phyloP scores from a whole-genome alignment of 177 flowering plant species.

The Vitis hybrid region DNA sequence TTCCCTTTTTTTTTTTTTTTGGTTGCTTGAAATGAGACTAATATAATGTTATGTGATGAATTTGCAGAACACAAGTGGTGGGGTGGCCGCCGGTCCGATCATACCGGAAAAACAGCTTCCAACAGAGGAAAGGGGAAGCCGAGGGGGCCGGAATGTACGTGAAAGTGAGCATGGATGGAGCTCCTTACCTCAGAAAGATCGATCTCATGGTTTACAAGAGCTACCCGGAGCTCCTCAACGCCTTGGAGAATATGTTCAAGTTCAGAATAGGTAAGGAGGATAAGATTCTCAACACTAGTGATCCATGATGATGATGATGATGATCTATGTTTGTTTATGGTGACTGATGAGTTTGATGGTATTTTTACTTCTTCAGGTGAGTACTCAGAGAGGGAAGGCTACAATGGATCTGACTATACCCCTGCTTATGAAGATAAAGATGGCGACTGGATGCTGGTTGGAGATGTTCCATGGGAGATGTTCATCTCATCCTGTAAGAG shows the following conservation, averaged over 20 bases:
- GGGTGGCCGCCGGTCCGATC: slow-evolving; percentile 71
- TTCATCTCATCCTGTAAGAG: slow-evolving; percentile 9
- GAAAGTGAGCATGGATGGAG: slow-evolving; percentile 66
- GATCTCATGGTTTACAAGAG: slow-evolving; percentile 48
- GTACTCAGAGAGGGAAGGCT: slow-evolving; percentile 52
- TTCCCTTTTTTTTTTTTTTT: no score
- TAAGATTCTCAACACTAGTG: no score
- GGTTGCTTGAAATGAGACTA: neutral
- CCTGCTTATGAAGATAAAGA: slow-evolving; percentile 70
- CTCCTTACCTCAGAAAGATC: slow-evolving; percentile 56
- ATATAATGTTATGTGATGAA: neutral
- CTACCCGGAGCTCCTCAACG: slow-evolving; percentile 51
- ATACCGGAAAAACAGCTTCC: slow-evolving; percentile 38
- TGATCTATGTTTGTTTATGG: neutral
- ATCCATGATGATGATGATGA: neutral
- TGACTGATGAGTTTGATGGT: no score
- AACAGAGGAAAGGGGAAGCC: slow-evolving; percentile 31
- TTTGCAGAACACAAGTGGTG: slow-evolving; percentile 50
- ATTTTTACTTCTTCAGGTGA: slow-evolving; percentile 20
- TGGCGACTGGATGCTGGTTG: slow-evolving; percentile 70
- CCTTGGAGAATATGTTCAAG: slow-evolving; percentile 46
- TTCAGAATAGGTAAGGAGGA: slow-evolving; percentile 31
- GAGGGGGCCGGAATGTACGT: slow-evolving; percentile 38
- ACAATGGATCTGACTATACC: slow-evolving; percentile 45
- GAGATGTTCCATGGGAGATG: slow-evolving; percentile 73